Percentiles rank a stretch among this genome's conserved stretches.
phyloP scores from a whole-genome alignment of 192 early-diverging fungal genomes.

The Jimgerdemannia lactiflua region DNA sequence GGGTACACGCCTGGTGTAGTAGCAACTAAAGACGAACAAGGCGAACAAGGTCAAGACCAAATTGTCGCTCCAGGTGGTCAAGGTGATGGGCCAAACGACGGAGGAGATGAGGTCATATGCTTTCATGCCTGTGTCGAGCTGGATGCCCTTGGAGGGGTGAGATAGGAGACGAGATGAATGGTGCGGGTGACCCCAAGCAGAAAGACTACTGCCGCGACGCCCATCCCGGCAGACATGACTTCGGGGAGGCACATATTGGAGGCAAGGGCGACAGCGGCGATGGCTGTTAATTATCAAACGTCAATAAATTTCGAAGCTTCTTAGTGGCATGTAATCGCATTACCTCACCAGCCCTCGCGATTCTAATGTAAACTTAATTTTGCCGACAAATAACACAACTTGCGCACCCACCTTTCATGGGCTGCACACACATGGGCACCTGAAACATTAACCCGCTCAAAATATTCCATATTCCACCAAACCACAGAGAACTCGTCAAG shows the following conservation, averaged over 20 bases:
- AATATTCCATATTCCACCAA: constrained; percentile 90
- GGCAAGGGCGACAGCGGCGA: constrained; percentile 77
- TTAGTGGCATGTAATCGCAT: constrained; percentile 22
- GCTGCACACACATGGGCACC: constrained; percentile 89
- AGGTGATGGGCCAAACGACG: constrained; percentile 51
- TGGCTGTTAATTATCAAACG: constrained; percentile 38
- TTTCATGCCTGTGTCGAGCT: constrained; percentile 74
- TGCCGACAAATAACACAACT: not conserved
- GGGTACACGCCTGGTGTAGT: constrained; percentile 53
- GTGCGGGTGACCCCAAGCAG: constrained; percentile 67
- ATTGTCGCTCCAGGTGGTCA: constrained; percentile 67
- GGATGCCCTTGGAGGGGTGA: constrained; percentile 74
- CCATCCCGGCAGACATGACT: constrained; percentile 58
- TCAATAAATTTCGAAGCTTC: not conserved
- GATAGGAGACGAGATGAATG: constrained; percentile 62
- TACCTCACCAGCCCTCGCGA: not conserved
- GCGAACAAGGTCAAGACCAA: constrained; percentile 66
- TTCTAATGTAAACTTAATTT: not conserved
- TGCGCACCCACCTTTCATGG: constrained; percentile 74
- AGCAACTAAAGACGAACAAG: constrained; percentile 68
- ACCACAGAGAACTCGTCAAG: constrained; percentile 75
- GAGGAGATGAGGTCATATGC: constrained; percentile 57
- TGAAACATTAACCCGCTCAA: constrained; percentile 71
- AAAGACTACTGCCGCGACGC: constrained; percentile 61
- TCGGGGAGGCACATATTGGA: constrained; percentile 66